phyloP scores from a whole-genome alignment of 108 stramenopile genomes.

The Pseudonitzschia multiseries region DNA sequence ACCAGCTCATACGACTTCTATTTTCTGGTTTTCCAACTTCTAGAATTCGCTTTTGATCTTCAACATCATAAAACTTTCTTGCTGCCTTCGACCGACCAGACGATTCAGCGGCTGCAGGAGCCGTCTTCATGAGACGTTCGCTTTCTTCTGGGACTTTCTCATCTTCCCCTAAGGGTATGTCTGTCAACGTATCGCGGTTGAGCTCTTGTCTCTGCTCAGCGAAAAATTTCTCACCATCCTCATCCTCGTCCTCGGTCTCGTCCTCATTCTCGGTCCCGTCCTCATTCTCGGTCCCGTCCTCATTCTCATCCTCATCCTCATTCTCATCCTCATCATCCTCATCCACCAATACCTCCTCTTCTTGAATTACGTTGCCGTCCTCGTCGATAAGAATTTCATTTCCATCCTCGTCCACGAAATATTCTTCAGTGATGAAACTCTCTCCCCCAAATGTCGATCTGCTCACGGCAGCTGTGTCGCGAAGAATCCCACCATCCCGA shows the following conservation, averaged over 20 bases:
- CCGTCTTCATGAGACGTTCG: background rate
- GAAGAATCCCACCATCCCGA: background rate
- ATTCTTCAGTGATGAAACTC: slow-evolving; percentile 6
- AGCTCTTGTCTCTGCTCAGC: background rate
- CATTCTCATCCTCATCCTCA: too few species aligned
- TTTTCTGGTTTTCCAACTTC: slow-evolving; percentile 14
- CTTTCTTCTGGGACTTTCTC: background rate
- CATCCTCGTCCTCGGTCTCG: slow-evolving; percentile 27
- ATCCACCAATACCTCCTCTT: slow-evolving; percentile 21
- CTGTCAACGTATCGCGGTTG: background rate
- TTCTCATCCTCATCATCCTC: slow-evolving; percentile 31
- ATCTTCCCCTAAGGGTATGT: slow-evolving; percentile 21
- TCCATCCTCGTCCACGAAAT: slow-evolving; percentile 16
- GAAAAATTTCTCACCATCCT: slow-evolving; percentile 19
- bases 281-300: too few species aligned
- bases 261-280: too few species aligned
- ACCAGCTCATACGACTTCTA: slow-evolving; percentile 16
- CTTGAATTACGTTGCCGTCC: slow-evolving; percentile 8
- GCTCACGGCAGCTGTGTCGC: background rate
- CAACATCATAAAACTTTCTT: slow-evolving; percentile 18
- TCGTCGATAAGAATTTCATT: slow-evolving; percentile 21
- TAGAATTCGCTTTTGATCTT: slow-evolving; percentile 26
- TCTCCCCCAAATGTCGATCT: background rate
- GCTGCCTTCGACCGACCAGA: background rate
- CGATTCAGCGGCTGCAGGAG: background rate